Base-by-base conservation (phyloP, 192 early-diverging fungal species). In the Rhizophagus prolifer region DNA sequence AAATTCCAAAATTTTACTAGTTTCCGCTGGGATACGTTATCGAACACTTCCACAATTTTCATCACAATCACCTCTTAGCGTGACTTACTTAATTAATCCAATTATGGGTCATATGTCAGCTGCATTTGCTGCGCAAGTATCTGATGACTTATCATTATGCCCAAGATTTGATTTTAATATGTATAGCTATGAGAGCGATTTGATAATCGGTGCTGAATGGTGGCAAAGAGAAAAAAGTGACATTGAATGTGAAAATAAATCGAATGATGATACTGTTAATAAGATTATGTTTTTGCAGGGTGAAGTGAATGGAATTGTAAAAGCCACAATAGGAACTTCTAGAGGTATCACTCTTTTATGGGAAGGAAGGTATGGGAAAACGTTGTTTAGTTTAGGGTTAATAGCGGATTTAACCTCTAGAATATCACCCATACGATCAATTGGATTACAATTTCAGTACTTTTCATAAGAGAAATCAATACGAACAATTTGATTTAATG, bases 91-190 rank as follows among this genome's bases (percentile, higher is more conserved):
- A 12, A 75, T 92, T 44, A 98, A 95, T 72, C 96, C 96, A 16
- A 92, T 97, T 79, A 95, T 98, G 91, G 97, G 97, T 41, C 95
- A 97, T 77, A 80, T 95, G 78, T 91, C 93, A 50, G 83, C 92
- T 31, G 89, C 92, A 7, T 97, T 95, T 88, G 91, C 92, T 1
- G 90, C 94, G 23, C 91, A 93, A 72, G 86, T 97, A 26, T 86
- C 88, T 34, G 86, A 86, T 4, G 86, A 89, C 34, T 75, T 94
- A 46, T 89, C 87, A 14, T 85, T 95, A 66, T 88, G 95, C 44
- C 92, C 94, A 2, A 87, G 94, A 25, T 99, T 95, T 82, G 91
- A 95, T 69, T 94, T 97, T 80, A 97, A 96, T 66, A 88, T 94
- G 12, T 97, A 95, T 80, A 93, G 92, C 67, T 94, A 96, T 65